Conservation (phyloP, 2,329 filamentous ascomycete genomes). For the Fonsecaea nubica region DNA sequence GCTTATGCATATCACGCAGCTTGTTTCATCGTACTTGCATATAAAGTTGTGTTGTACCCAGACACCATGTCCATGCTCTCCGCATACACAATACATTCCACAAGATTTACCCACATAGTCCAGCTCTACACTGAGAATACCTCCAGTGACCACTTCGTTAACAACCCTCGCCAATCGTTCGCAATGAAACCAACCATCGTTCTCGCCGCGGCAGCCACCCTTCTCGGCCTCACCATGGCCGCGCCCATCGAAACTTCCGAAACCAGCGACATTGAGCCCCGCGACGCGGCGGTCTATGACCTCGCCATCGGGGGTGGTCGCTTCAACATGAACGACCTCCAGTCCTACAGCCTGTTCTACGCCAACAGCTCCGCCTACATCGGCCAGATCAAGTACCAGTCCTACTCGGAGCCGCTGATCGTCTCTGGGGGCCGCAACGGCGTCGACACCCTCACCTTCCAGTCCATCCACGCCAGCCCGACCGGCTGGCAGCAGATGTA, state of each 20-base stretch:
- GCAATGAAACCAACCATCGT: not conserved
- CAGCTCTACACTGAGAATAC: conserved; percentile 4
- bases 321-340: conserved; percentile 26
- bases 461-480: conserved; percentile 24
- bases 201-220: not conserved
- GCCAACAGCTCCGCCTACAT: conserved; percentile 29
- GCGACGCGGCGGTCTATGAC: not conserved
- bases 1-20: not conserved
- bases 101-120: not conserved
- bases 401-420: conserved; percentile 26
- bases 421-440: conserved; percentile 5
- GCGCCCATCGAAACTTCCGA: not conserved
- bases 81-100: not conserved
- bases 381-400: conserved; percentile 28
- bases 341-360: conserved; percentile 23
- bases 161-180: conserved; percentile 4
- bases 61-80: not conserved
- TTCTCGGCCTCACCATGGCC: not conserved
- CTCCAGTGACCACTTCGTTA: not conserved
- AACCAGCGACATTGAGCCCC: not conserved
- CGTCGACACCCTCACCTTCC: conserved; percentile 18
- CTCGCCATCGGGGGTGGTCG: conserved; percentile 2
- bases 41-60: not conserved
- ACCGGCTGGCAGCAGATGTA: conserved; percentile 25
- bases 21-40: not conserved